Evolutionary conservation across 1,284 basidiomycete genomes (phyloP), one percentile per base, ranked within the genome.

Genomic region (Lentinula novae-zelandiae): DNA sequence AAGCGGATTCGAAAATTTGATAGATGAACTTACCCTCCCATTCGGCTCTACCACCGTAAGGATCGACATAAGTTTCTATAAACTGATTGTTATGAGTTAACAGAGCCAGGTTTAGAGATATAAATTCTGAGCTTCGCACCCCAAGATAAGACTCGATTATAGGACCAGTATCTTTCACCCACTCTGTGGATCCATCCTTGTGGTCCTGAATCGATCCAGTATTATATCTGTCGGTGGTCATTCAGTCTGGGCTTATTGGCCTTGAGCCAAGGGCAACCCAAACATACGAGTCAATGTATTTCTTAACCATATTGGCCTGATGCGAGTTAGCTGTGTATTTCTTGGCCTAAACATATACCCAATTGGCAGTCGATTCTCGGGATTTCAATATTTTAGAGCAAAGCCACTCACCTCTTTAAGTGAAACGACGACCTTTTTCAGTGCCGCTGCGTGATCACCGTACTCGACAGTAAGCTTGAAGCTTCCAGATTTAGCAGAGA

Each of bases 81-180:
- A 88, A 89, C 78, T 80, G 51, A 39, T 15, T 49, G 20, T 71
- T 68, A 57, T 72, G 62, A 34, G 63, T 67, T 17, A 57, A 27
- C 49, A n/a, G n/a, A 36, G 9, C 15, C 57, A 7, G 22, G 9
- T 13, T 40, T 55, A 50, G 27, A 79, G 70, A 63, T 76, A 78
- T 52, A 17, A 40, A 10, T 12, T 3, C 22, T 22, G 22, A 22
- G 22, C 22, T 17, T 69, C 75, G 62, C 63, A 80, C 79, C 27
- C 92, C 92, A 60, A 94, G 85, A 72, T 94, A 93, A 40, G 82
- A 89, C 73, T 94, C 93, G 10, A 95, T 93, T n/a, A 89, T 86
- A 9, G 92, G 92, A 0, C 90, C 89, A 33, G 92, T 75, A 70
- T 95, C 92, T 72, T 89, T 87, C 27, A 95, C 92, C 92, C 92